These are phyloP conservation scores for Suillus decipiens DNA, from an alignment of 768 basidiomycete genomes.

Conservation along the genomic window DNA sequence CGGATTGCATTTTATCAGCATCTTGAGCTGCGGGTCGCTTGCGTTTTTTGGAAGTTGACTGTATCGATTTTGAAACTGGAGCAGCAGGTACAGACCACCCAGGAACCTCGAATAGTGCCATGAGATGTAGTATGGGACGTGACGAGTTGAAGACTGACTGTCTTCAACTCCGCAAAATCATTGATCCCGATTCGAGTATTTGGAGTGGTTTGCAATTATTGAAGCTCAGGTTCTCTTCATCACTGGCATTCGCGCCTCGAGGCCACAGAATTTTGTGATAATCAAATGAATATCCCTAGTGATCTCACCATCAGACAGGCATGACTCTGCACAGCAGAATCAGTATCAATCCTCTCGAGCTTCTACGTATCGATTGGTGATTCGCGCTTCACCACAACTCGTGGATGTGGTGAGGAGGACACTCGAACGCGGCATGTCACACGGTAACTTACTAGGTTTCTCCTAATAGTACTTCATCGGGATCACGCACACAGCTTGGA, in stretches of 20 bases:
- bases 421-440: not conserved
- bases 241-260: not conserved
- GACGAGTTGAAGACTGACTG: not conserved
- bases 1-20: constrained; percentile 37
- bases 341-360: not conserved
- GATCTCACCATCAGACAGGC: not conserved
- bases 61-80: constrained; percentile 39
- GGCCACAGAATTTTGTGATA: not conserved
- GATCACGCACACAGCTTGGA: not conserved
- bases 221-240: not conserved
- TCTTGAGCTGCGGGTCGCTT: constrained; percentile 45
- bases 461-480: not conserved
- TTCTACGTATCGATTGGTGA: not conserved
- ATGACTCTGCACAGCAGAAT: not conserved
- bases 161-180: not conserved
- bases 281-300: not conserved
- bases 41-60: constrained; percentile 53
- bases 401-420: not conserved
- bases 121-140: constrained; percentile 17
- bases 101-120: constrained; percentile 64
- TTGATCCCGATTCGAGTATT: not conserved
- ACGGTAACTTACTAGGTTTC: not conserved
- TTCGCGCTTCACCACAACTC: constrained; percentile 3
- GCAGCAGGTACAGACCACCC: constrained; percentile 61
- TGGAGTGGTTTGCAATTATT: not conserved